Conservation (phyloP, 768 basidiomycete species). For the Exsudoporus frostii region DNA sequence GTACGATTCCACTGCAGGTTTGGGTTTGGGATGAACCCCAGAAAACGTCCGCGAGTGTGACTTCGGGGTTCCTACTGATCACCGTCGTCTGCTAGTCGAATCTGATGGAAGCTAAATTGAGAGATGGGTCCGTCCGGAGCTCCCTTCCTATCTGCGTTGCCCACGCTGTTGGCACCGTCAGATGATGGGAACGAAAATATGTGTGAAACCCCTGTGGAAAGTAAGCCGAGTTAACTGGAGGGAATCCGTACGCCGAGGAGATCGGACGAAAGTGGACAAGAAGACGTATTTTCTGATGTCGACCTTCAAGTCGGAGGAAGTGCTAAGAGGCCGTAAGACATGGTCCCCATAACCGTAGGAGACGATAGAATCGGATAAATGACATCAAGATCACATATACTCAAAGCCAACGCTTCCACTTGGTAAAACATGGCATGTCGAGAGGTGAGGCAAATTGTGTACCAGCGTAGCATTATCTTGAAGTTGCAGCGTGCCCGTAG, state of each 20-base stretch:
- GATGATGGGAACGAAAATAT: not conserved
- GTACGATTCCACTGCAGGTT: too few species aligned
- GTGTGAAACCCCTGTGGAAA: not conserved
- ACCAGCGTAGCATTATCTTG: not conserved
- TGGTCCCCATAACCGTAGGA: not conserved
- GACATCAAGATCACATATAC: too few species aligned
- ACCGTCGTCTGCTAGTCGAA: not conserved
- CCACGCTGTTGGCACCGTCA: not conserved
- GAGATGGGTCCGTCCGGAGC: not conserved
- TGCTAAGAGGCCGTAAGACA: not conserved
- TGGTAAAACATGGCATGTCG: not conserved
- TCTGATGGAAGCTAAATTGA: not conserved
- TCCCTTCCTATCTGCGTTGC: not conserved
- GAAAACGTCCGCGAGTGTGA: not conserved
- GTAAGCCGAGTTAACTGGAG: not conserved
- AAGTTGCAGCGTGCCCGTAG: not conserved
- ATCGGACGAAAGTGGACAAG: not conserved
- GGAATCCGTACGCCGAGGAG: not conserved
- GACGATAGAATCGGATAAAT: too few species aligned
- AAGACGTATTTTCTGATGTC: not conserved
- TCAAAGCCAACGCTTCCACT: not conserved
- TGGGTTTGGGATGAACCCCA: too few species aligned
- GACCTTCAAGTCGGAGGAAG: not conserved
- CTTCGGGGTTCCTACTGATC: not conserved
- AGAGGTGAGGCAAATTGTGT: not conserved